These are phyloP conservation scores for Thalassiosira hispida DNA, from an alignment of 352 stramenopile genomes.

Conservation along the genomic window DNA sequence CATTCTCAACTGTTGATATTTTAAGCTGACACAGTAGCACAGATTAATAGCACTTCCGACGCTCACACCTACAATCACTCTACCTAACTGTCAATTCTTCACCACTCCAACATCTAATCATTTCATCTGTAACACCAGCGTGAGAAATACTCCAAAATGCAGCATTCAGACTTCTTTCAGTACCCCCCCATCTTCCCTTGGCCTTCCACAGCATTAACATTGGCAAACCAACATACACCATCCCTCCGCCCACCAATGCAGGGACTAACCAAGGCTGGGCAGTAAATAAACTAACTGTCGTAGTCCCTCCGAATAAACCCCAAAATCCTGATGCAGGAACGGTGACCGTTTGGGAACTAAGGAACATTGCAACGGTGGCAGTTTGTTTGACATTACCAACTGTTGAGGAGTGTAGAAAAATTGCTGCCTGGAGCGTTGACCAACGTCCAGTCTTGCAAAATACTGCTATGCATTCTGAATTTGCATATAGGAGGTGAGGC, in stretches of 20 bases:
- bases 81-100: conserved; percentile 6
- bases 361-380: conserved; percentile 61
- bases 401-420: conserved; percentile 68
- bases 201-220: conserved; percentile 59
- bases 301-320: conserved; percentile 83
- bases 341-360: conserved; percentile 64
- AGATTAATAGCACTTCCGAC: neutral
- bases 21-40: neutral
- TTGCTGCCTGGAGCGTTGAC: conserved; percentile 74
- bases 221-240: conserved; percentile 68
- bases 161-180: conserved; percentile 61
- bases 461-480: conserved; percentile 83
- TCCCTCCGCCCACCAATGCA: conserved; percentile 70
- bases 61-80: neutral
- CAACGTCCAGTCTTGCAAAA: conserved; percentile 82
- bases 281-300: conserved; percentile 59
- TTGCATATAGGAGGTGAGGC: conserved; percentile 76
- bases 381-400: conserved; percentile 77
- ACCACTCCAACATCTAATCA: conserved; percentile 37
- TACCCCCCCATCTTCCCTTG: conserved; percentile 62
- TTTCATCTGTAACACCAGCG: conserved; percentile 28
- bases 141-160: conserved; percentile 64
- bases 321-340: conserved; percentile 73
- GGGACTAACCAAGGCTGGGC: conserved; percentile 72
- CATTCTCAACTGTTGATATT: no score